These are phyloP conservation scores for Vigna nakashimae DNA, from an alignment of 306 rosid genomes.

Conservation along the genomic window DNA sequence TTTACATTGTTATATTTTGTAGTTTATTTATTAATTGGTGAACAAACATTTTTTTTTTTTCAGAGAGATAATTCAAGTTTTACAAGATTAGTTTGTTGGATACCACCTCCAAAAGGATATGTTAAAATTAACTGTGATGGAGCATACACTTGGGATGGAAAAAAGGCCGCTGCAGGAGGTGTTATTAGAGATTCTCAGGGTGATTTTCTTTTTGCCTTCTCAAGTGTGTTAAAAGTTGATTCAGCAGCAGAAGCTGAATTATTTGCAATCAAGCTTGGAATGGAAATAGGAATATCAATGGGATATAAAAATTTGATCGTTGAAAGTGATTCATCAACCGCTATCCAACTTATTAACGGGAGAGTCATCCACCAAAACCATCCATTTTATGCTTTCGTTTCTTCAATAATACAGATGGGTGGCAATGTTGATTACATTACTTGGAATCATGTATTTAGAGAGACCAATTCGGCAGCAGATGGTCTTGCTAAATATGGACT, in stretches of 20 bases:
- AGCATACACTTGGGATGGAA: neutral
- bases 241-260: too few relatives aligned
- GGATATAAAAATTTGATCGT: neutral
- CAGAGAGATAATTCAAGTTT: too few relatives aligned
- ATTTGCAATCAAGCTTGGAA: too few relatives aligned
- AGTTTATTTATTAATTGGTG: too few relatives aligned
- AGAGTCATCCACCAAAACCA: neutral
- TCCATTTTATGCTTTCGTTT: neutral
- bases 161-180: neutral
- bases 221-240: neutral
- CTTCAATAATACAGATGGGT: neutral
- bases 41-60: too few relatives aligned
- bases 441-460: neutral
- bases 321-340: neutral
- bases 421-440: accelerated
- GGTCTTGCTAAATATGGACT: neutral
- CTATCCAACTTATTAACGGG: neutral
- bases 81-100: too few relatives aligned
- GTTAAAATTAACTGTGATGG: neutral
- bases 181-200: neutral
- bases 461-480: neutral
- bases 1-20: too few relatives aligned
- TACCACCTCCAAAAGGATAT: neutral
- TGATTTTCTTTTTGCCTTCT: neutral
- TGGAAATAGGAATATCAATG: too few relatives aligned